Percentiles rank a stretch among this genome's conserved stretches.
Evolutionary conservation across 352 stramenopile species (phyloP).

Genomic region (Pilasporangium apinafurcum): DNA sequence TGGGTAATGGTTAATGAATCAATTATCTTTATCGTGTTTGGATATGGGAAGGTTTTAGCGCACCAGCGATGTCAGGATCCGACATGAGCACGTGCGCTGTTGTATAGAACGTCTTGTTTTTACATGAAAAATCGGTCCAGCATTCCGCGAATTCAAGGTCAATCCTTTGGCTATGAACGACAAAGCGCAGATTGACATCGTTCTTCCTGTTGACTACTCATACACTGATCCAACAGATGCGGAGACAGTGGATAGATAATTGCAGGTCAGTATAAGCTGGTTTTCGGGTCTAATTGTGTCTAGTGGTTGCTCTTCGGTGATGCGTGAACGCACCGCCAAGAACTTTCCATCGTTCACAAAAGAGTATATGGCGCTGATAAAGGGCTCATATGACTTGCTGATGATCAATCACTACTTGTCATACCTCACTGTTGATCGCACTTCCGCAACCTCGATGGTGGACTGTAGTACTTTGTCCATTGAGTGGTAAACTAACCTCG

Average conservation of each 20-base stretch:
- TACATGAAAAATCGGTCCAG: slow-evolving; percentile 82
- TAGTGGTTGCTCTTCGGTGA: slow-evolving; percentile 89
- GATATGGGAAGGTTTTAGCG: slow-evolving; percentile 78
- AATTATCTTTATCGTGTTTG: slow-evolving; percentile 79
- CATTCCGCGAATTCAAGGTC: slow-evolving; percentile 80
- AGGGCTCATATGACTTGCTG: slow-evolving; percentile 88
- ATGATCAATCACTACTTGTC: slow-evolving; percentile 94
- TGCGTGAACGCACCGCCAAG: slow-evolving; percentile 75
- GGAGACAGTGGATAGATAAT: slow-evolving; percentile 68
- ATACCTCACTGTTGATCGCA: slow-evolving; percentile 46
- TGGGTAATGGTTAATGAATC: slow-evolving; percentile 97
- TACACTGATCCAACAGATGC: slow-evolving; percentile 48
- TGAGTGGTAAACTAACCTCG: slow-evolving; percentile 42
- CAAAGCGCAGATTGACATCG: slow-evolving; percentile 85
- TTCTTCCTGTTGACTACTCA: slow-evolving; percentile 76
- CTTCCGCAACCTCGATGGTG: slow-evolving; percentile 18
- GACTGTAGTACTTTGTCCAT: slow-evolving; percentile 27
- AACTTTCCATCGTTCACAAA: slow-evolving; percentile 84
- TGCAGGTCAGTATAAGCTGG: slow-evolving; percentile 90
- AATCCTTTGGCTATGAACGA: too few species aligned
- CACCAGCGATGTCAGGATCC: slow-evolving; percentile 22
- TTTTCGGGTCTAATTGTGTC: slow-evolving; percentile 85
- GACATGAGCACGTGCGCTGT: slow-evolving; percentile 40
- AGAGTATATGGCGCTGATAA: slow-evolving; percentile 60
- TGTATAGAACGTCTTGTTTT: slow-evolving; percentile 89